A percentile compares a stretch with the other conserved stretches of the same genome.
phyloP scores from a whole-genome alignment of 1,139 yeast species.

The Debaryomyces coudertii region DNA sequence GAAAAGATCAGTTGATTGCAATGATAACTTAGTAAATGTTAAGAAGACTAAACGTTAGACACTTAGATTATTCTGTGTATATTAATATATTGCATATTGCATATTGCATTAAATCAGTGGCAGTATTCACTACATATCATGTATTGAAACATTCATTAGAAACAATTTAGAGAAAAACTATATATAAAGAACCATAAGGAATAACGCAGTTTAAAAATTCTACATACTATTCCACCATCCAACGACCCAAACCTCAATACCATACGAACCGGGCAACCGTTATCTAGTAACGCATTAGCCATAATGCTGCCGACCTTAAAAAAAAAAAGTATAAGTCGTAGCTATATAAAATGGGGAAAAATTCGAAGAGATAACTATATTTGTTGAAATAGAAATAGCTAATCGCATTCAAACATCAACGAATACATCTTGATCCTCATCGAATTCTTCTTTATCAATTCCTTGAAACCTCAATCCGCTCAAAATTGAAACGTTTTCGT shows the following conservation, averaged over 20 bases:
- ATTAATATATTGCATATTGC: slow-evolving; percentile 8
- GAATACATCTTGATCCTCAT: slow-evolving; percentile 33
- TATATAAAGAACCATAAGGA: slow-evolving; percentile 9
- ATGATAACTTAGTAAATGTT: slow-evolving; percentile 3
- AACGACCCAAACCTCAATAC: slow-evolving; percentile 6
- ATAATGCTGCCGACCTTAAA: not conserved
- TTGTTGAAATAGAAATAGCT: slow-evolving; percentile 5
- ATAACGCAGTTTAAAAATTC: slow-evolving; percentile 3
- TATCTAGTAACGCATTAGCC: not conserved
- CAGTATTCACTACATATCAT: slow-evolving; percentile 1
- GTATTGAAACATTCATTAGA: slow-evolving; percentile 1
- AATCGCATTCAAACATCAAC: slow-evolving; percentile 25
- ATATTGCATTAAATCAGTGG: not conserved
- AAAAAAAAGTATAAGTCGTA: slow-evolving; percentile 11
- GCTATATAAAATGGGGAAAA: not conserved
- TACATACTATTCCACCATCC: slow-evolving; percentile 6
- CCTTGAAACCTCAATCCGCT: slow-evolving; percentile 23
- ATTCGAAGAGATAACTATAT: slow-evolving; percentile 8
- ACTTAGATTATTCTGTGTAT: slow-evolving; percentile 8
- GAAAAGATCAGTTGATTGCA: slow-evolving; percentile 12
- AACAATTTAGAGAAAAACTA: slow-evolving; percentile 6
- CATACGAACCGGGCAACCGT: slow-evolving; percentile 9
- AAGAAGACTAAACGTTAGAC: slow-evolving; percentile 6
- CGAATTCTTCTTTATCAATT: slow-evolving; percentile 24
- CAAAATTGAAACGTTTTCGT: slow-evolving; percentile 22